Evolutionary conservation across 176 grass and related monocot genomes (phyloP), one percentile per base, ranked within the genome.

Genomic region (Zoysia japonica): DNA sequence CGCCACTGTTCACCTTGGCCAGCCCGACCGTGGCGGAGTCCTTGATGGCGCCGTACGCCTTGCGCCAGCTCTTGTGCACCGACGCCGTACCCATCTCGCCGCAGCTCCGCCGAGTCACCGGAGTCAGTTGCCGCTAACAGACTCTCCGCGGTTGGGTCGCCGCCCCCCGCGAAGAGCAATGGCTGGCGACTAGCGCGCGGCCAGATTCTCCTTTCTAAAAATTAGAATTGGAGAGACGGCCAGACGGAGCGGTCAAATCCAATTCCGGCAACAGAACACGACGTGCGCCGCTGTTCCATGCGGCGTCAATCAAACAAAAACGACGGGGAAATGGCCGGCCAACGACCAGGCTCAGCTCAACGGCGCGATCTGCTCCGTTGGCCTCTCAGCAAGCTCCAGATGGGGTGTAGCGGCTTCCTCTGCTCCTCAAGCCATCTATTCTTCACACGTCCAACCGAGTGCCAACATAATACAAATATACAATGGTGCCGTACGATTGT

Each of bases 11-110:
- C 74, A 90, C 91, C 85, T 92, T 90, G 77, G 94, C 89, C 39
- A 97, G 76, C 59, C 89, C 78, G 70, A 97, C 89, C 57, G 87
- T 90, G 80, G 94, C 91, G 73, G 94, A 92, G 84, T 97, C 94
- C 87, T 97, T 97, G 80, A 97, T 83, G 28, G 91, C 91, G 76
- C 94, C 94, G 80, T 83, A 91, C 66, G 94, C 94, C 91, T 94
- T 94, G 82, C 89, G 91, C 94, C 94, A 97, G 77, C 80, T 87
- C 82, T 92, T 86, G 70, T 84, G 81, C 86, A 88, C 67, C 47
- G 80, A 83, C 3, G 48, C 9, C 47, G 81, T 36, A 54, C 81
- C 81, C 81, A 84, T 88, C 20, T 61, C 42, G 28, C 0, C 39
- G 5, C 37, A 57, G 70, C 0, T 17, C 9, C 14, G 65, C 12